Evolutionary conservation across 2,329 filamentous ascomycete species (phyloP), one percentile per base, ranked within the genome.

Genomic region (Diplodia seriata): DNA sequence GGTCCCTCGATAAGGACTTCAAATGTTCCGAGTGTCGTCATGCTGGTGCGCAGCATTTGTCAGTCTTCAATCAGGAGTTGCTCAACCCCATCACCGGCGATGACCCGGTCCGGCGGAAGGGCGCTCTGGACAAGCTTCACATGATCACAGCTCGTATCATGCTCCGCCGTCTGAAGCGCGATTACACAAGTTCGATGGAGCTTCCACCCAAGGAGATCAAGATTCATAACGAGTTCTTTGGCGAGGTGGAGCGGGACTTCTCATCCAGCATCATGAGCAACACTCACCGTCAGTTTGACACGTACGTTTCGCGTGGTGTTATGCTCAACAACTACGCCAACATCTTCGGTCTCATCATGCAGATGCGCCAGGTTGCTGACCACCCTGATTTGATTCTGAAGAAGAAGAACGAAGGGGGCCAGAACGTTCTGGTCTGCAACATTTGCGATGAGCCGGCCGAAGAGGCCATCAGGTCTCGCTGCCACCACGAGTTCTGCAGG

Each of bases 291-390:
- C 90, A 93, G 73, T 99, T 98, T 72, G 92, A 98, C 75, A 98
- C 94, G 0, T 99, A 98, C 72, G 95, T 98, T 47, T 91, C 93
- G 20, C 92, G 93, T 71, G 94, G 93, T 82, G 94, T 98, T 23
- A 88, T 99, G 79, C 86, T 99, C 63, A 85, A 98, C 84, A 97
- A 97, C 77, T 98, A 98, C 73, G 95, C 95, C 82, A 99, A 99
- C 78, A 98, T 99, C 71, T 99, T 99, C 74, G 94, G 94, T 76
- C 86, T 99, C 67, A 97, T 99, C 76, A 98, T 98, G 93, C 94
- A 97, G 79, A 98, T 99, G 94, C 91, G 95, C 67, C 95, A 99
- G 81, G 92, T 97, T 31, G 93, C 95, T 8, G 95, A 99, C 72
- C 95, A 99, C 76, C 95, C 95, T 0, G 95, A 99, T 80, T 81